These are phyloP conservation scores for Salvia rosmarinus DNA, from an alignment of 257 asterid species.

Conservation along the genomic window DNA sequence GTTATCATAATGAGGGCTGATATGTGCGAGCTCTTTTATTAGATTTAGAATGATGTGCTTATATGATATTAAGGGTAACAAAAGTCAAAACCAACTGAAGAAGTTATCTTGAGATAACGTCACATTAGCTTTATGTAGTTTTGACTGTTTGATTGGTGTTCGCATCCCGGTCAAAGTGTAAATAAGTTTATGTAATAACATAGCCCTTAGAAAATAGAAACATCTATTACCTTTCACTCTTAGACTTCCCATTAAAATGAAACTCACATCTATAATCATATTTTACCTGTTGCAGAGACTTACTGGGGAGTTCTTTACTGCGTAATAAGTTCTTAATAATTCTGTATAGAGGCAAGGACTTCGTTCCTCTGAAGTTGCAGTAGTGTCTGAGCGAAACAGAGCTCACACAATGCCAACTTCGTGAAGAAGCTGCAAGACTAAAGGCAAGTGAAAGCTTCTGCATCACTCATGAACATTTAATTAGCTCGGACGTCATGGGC, in stretches of 20 bases:
- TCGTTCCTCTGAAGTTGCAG: conserved; percentile 70
- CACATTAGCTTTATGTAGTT: no score
- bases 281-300: conserved; percentile 63
- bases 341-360: conserved; percentile 92
- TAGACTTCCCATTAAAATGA: neutral
- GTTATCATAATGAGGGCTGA: neutral
- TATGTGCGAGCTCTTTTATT: neutral
- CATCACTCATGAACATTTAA: conserved; percentile 41
- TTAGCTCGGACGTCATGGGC: conserved; percentile 49
- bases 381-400: conserved; percentile 67
- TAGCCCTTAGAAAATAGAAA: no score
- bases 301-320: conserved; percentile 80
- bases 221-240: neutral
- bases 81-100: no score
- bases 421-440: conserved; percentile 82
- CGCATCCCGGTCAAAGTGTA: conserved; percentile 10
- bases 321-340: conserved; percentile 85
- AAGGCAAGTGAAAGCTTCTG: conserved; percentile 65
- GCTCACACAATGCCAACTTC: conserved; percentile 60
- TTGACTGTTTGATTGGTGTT: neutral
- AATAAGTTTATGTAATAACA: conserved; percentile 3
- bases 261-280: conserved; percentile 28
- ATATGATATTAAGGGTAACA: conserved; percentile 3
- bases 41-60: neutral
- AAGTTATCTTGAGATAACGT: no score